These are phyloP conservation scores for Lachancea kluyveri DNA, from an alignment of 805 yeast genomes.

Conservation along the genomic window DNA sequence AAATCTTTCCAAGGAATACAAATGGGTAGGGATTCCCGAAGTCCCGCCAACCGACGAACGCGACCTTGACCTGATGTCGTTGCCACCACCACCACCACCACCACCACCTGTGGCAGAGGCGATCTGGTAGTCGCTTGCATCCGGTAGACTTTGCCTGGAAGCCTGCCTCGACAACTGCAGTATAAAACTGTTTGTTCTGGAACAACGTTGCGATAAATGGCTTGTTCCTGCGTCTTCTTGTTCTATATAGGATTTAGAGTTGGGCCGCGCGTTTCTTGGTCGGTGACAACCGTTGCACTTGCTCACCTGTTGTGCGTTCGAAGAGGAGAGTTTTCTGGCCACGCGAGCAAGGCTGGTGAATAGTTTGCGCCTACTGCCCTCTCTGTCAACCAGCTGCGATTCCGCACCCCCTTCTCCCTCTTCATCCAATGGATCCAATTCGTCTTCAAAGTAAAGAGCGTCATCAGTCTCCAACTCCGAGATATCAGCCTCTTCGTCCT, in stretches of 20 bases:
- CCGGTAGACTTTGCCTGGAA: conserved; percentile 8
- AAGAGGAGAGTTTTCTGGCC: too few species aligned
- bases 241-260: too few species aligned
- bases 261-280: too few species aligned
- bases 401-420: conserved; percentile 5
- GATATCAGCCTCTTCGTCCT: conserved; percentile 13
- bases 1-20: conserved; percentile 25
- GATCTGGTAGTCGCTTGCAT: conserved; percentile 2
- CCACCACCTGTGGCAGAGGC: conserved; percentile 1
- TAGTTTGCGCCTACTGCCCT: too few species aligned
- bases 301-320: too few species aligned
- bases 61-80: conserved; percentile 8
- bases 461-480: conserved; percentile 14
- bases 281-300: too few species aligned
- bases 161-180: conserved; percentile 10
- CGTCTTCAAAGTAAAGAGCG: conserved; percentile 14
- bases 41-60: conserved; percentile 14
- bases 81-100: too few species aligned
- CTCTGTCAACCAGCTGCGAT: conserved; percentile 1
- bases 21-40: conserved; percentile 21
- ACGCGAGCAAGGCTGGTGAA: too few species aligned
- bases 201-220: conserved; percentile 6
- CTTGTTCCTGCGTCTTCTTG: too few species aligned
- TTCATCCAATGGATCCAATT: conserved; percentile 13
- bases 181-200: conserved; percentile 9